phyloP scores from a whole-genome alignment of 345 rosid species.

The Populus tremula region DNA sequence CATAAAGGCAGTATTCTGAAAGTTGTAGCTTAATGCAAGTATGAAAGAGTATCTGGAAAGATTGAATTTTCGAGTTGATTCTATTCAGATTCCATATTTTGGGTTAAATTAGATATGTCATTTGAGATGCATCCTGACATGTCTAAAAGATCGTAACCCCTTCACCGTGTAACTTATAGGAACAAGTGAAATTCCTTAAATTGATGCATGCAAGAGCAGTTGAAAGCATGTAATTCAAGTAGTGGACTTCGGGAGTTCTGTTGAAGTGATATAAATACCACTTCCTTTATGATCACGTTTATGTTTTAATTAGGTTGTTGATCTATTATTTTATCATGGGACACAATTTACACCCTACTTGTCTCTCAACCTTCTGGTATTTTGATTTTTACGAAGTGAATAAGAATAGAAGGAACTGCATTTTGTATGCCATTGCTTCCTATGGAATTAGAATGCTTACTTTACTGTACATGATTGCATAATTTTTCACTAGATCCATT shows the following conservation, averaged over 20 bases:
- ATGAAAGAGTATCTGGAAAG: background rate
- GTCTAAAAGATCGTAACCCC: background rate
- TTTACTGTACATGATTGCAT: background rate
- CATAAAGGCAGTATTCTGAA: no score
- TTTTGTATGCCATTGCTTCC: background rate
- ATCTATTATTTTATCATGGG: background rate
- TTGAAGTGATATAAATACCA: background rate
- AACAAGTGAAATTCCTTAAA: background rate
- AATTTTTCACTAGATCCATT: background rate
- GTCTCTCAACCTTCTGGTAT: background rate
- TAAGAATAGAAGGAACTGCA: background rate
- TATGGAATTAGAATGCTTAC: background rate
- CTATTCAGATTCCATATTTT: background rate
- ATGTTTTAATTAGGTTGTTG: background rate
- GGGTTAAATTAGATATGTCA: background rate
- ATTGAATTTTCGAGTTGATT: background rate
- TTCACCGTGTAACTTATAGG: background rate
- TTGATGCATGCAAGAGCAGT: background rate
- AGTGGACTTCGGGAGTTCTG: background rate
- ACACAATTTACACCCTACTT: background rate
- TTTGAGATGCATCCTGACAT: background rate
- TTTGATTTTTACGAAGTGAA: background rate
- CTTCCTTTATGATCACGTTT: background rate
- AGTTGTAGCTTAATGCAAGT: background rate
- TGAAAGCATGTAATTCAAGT: background rate